Base-by-base conservation (phyloP, 1,284 basidiomycete genomes). In the Ganoderma leucocontextum region DNA sequence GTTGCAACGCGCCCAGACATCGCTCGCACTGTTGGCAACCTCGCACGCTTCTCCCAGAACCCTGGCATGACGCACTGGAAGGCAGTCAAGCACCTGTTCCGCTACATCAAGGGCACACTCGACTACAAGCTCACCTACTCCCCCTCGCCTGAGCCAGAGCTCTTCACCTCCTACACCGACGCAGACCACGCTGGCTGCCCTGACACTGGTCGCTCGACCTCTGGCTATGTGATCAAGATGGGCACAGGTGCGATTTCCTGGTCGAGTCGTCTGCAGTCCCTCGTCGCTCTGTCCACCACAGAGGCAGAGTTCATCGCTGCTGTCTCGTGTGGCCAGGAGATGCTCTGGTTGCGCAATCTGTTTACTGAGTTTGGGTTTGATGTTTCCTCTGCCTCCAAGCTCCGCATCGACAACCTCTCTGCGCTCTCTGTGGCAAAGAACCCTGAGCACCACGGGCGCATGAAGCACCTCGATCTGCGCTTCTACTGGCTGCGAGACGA, bases 101-200 rank as follows among this genome's bases (percentile, higher is more conserved):
- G 69, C 6, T 79, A 77, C 71, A 52, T 77, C 62, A 70, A 72
- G 44, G 73, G 70, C 35, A 65, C 55, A 55, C 42, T 47, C 15
- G 55, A 65, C 49, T 52, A 52, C 39, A 41, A 41, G 39, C 39
- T 41, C 39, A 41, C 39, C 39, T 41, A 38, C 33, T 47, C 63
- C 53, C 44, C 52, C 25, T 59, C 29, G 39, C 52, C 55, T 9
- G 39, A 41, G 10, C 15, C 39, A 41, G 39, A 41, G 39, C 39
- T 41, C 57, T 47, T 29, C 63, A 58, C n/a, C 39, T 41, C 39
- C 39, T 41, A 41, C 39, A 41, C 39, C 10, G 39, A 41, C 4
- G 39, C 61, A 9, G 64, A 66, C 61, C 41, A 60, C 29, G 59
- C 60, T n/a, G 49, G 42, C 63, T 65, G 63, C 57, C 60, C 53